Evolutionary conservation across 129 eudicot species (phyloP), one percentile per base, ranked within the genome.

Genomic region (Glebionis coronaria): DNA sequence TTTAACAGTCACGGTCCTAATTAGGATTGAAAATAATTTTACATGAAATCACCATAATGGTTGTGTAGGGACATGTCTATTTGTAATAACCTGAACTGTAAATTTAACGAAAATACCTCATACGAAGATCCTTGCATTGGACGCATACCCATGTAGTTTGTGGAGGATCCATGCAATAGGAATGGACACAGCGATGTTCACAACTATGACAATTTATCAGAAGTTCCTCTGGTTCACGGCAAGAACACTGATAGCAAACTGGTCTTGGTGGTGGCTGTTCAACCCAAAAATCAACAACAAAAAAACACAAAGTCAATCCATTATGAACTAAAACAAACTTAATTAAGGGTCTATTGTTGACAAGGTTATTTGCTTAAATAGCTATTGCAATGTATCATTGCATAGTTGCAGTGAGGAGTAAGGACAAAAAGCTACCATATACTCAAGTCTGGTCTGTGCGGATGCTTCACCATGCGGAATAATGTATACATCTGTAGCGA

Each of bases 101-200:
- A n/a, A 59, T 40, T 38, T 52, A 75, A 42, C 64, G 80, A 2
- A 44, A 49, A 52, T 75, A 75, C 42, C 75, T 75, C 78, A 78
- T 73, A 75, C 80, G 87, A 31, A 79, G 88, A 70, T 87, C 97
- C 84, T 75, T 84, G 81, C 99, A 94, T 57, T 79, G 78, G 61
- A 40, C 61, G 45, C 99, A 94, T 47, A 87, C 79, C 99, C 97
- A 90, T 28, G 97, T 97, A 71, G 52, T 6, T 82, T 84, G 61
- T 28, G 89, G 92, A 57, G 99, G 99, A 60, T 94, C 99, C 56
- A 83, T 74, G 65, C 99, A 94, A 78, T 76, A 94, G 3, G 79
- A 70, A 80, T 94, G 99, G 64, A 94, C 80, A 25, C 93, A 81
- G n/a, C 81, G 82, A 51, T 40, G 63, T 57, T 75, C 73, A 74